Conservation (phyloP, 495 filamentous ascomycete species). For the Rhizodiscina lignyota region DNA sequence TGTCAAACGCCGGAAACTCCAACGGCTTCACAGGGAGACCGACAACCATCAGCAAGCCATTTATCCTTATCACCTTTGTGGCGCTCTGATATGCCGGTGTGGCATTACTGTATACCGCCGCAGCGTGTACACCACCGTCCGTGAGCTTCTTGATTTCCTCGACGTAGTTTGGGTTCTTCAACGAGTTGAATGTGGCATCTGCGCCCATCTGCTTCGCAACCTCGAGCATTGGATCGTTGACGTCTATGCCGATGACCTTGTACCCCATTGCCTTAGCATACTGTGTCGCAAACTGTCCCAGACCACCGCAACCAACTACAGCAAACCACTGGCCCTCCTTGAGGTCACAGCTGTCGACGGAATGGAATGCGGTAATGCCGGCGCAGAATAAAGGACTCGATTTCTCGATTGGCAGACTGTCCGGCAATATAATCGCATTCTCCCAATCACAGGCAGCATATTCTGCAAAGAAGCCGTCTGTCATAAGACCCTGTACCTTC, state of each 20-base stretch:
- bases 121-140: slow-evolving; percentile 19
- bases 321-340: slow-evolving; percentile 20
- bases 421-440: slow-evolving; percentile 20
- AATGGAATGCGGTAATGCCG: slow-evolving; percentile 25
- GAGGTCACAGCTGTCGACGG: slow-evolving; percentile 23
- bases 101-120: slow-evolving; percentile 22
- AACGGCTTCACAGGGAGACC: slow-evolving; percentile 21
- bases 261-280: slow-evolving; percentile 18
- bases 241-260: too few relatives aligned
- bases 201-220: slow-evolving; percentile 15
- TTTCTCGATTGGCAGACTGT: slow-evolving; percentile 16
- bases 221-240: slow-evolving; percentile 16
- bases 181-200: slow-evolving; percentile 22
- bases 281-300: slow-evolving; percentile 15
- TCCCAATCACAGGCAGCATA: slow-evolving; percentile 23
- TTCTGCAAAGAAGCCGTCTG: too few relatives aligned
- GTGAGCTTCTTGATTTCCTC: slow-evolving; percentile 20
- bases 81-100: slow-evolving; percentile 17
- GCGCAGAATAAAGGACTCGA: slow-evolving; percentile 23
- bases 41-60: slow-evolving; percentile 26
- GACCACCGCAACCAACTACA: slow-evolving; percentile 10
- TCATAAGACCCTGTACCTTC: too few relatives aligned
- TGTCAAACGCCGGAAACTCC: slow-evolving; percentile 14
- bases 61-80: slow-evolving; percentile 10
- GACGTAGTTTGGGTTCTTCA: slow-evolving; percentile 17